Base-by-base conservation (phyloP, 2,329 filamentous ascomycete genomes). In the Byssochlamys sp. region DNA sequence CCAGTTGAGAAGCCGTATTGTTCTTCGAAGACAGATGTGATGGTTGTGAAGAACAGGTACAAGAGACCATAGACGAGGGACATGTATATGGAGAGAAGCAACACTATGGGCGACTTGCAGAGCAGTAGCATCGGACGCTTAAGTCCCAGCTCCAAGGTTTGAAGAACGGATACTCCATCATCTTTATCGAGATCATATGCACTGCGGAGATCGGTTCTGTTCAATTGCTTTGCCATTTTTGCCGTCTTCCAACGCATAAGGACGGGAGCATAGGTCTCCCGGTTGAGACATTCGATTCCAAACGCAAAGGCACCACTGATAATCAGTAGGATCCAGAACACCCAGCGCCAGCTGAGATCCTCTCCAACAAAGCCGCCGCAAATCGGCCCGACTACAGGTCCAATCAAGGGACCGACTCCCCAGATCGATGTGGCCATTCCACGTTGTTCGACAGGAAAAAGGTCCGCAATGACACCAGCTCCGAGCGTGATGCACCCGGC, bases 31-130 rank as follows among this genome's bases (percentile, higher is more conserved):
- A 82, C 72, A 12, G 67, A 64, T 0, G 80, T 73, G 58, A 81
- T 79, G 0, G 79, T 81, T 1, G 79, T 77, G 49, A 81, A 76
- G 54, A 79, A 75, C 5, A 83, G 69, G 63, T 81, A 83, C 9
- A 82, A 69, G 7, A 80, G 71, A 2, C 81, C 79, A 60, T 82
- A 83, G 1, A 80, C 65, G 28, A 80, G 74, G 0, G 77, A 76
- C 67, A 79, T 76, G 61, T 81, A 80, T 7, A 78, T 52, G 3
- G 79, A 75, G n/a, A 81, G 70, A 19, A 77, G 66, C 62, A 80
- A 74, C 7, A 83, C 70, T 58, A 83, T 80, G 1, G 77, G 70
- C 58, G 82, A 81, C 11, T 78, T 45, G 39, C 14, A 77, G 55
- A 71, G 67, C 4, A 83, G 70, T 57, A 83, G 68, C 45, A 81